These are phyloP conservation scores for Populus hybrid DNA, from an alignment of 441 rosid genomes.

Conservation along the genomic window DNA sequence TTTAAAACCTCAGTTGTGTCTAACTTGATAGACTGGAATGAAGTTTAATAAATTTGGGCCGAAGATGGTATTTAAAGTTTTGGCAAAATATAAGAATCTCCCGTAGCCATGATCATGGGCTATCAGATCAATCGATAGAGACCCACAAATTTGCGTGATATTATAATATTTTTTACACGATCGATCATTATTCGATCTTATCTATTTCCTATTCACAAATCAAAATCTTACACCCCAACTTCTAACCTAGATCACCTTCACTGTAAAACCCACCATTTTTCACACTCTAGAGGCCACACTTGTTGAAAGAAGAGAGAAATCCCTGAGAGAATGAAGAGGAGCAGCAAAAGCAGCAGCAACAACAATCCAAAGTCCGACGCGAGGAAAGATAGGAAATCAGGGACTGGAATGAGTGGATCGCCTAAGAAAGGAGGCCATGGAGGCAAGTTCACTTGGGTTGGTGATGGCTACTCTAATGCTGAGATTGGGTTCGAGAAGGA, in stretches of 20 bases:
- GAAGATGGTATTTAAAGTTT: too few relatives aligned
- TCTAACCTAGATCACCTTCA: too few relatives aligned
- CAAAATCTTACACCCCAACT: too few relatives aligned
- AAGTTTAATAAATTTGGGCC: background rate
- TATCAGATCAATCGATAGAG: too few relatives aligned
- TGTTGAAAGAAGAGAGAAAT: background rate
- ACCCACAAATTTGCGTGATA: too few relatives aligned
- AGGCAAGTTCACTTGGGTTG: slow-evolving; percentile 70
- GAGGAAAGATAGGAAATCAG: slow-evolving; percentile 53
- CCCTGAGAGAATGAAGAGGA: slow-evolving; percentile 30
- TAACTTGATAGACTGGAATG: background rate
- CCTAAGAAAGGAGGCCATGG: slow-evolving; percentile 77
- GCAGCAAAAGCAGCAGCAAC: slow-evolving; percentile 4
- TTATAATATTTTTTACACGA: too few relatives aligned
- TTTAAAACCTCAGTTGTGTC: background rate
- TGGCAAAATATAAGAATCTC: too few relatives aligned
- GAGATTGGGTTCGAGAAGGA: slow-evolving; percentile 43
- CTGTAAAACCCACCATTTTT: too few relatives aligned
- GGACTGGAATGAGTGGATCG: slow-evolving; percentile 56
- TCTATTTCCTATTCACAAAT: too few relatives aligned
- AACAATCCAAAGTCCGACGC: slow-evolving; percentile 23
- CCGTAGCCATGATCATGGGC: too few relatives aligned
- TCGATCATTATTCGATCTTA: too few relatives aligned
- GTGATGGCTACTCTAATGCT: slow-evolving; percentile 43
- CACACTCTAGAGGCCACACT: too few relatives aligned